Percentiles rank a stretch among this genome's conserved stretches.
Conservation (phyloP, 2,329 filamentous ascomycete genomes). For the Knoxdaviesia capensis region DNA sequence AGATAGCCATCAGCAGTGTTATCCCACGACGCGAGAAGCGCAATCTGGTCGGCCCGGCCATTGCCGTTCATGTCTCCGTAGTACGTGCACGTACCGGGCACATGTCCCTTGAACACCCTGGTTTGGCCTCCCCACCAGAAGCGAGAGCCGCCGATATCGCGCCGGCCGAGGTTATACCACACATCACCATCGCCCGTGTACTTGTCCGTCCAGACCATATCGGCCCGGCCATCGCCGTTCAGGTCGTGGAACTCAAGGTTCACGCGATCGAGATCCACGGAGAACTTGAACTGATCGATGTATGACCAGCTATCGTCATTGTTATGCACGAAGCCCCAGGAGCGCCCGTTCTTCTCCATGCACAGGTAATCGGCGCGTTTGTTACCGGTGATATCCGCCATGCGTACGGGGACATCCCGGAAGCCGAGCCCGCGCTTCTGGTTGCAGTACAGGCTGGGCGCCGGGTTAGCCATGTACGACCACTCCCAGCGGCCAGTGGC, state of each 20-base stretch:
- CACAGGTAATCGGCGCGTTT: constrained; percentile 14
- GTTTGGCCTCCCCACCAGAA: no score
- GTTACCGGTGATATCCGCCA: constrained; percentile 13
- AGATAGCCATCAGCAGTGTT: no score
- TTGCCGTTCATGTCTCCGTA: no score
- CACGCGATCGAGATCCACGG: constrained; percentile 13
- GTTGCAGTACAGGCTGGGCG: constrained; percentile 6
- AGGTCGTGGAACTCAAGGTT: constrained; percentile 18
- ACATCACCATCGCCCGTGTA: constrained; percentile 12
- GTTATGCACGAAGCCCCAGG: constrained; percentile 9
- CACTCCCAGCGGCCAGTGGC: not conserved
- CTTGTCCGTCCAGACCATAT: constrained; percentile 16
- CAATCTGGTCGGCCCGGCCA: no score
- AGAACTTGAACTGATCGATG: constrained; percentile 12
- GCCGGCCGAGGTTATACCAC: constrained; percentile 14
- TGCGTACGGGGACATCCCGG: constrained; percentile 11
- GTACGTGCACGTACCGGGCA: no score
- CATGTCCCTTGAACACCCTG: no score
- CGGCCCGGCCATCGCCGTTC: constrained; percentile 15
- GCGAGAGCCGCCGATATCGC: no score
- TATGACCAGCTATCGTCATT: constrained; percentile 4
- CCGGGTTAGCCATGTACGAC: constrained; percentile 3
- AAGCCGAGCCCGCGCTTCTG: constrained; percentile 10
- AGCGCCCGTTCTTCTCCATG: constrained; percentile 10
- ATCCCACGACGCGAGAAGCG: no score